Conservation (phyloP, 139 green algal species). For the Nannochloris sp. region DNA sequence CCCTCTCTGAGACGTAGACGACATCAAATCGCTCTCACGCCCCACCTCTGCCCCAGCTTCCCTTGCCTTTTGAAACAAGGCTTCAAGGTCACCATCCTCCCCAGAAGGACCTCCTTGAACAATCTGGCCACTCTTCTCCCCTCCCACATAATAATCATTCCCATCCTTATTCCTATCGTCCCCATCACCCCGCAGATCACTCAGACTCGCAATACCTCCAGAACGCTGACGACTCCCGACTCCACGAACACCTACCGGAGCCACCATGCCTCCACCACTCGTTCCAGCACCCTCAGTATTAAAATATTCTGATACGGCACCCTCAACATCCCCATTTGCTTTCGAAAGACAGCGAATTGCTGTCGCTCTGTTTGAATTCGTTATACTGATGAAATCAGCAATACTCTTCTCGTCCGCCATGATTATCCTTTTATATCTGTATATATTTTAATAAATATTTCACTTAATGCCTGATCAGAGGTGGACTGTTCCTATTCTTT, state of each 20-base stretch:
- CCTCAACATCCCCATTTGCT: slow-evolving; percentile 19
- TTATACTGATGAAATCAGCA: slow-evolving; percentile 38
- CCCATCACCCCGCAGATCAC: slow-evolving; percentile 32
- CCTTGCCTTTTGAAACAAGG: slow-evolving; percentile 54
- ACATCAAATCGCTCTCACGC: slow-evolving; percentile 37
- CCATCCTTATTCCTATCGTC: slow-evolving; percentile 34
- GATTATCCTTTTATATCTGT: background rate
- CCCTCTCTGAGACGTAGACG: background rate
- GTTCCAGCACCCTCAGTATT: slow-evolving; percentile 6
- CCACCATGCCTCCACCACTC: background rate
- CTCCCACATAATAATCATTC: slow-evolving; percentile 78
- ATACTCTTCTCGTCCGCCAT: slow-evolving; percentile 17
- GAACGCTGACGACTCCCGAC: background rate
- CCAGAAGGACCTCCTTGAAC: slow-evolving; percentile 40
- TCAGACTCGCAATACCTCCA: slow-evolving; percentile 24
- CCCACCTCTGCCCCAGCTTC: slow-evolving; percentile 46
- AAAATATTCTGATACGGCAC: slow-evolving; percentile 28
- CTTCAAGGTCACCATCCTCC: slow-evolving; percentile 21
- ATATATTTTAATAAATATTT: background rate
- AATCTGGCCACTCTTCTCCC: slow-evolving; percentile 73
- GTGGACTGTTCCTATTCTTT: too few species aligned
- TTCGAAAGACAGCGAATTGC: slow-evolving; percentile 23
- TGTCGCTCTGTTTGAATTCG: slow-evolving; percentile 11
- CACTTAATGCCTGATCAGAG: background rate
- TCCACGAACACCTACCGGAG: background rate